These are phyloP conservation scores for Penicillium sp. DNA, from an alignment of 2,329 filamentous ascomycete species.

Conservation along the genomic window DNA sequence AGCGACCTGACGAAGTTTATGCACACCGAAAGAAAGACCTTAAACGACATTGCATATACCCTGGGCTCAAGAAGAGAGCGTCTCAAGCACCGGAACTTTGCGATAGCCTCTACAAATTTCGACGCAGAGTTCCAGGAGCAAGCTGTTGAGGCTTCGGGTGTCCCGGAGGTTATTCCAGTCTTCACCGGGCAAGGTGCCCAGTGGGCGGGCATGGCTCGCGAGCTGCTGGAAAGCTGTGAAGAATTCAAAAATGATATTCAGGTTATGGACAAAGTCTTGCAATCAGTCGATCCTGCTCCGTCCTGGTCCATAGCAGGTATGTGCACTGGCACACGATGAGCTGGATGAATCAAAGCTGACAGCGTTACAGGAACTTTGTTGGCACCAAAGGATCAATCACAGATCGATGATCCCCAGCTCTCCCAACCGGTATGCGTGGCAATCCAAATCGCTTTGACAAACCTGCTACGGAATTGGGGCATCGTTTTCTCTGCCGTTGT, in stretches of 20 bases:
- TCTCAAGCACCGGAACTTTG: too few relatives aligned
- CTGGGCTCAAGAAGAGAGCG: too few relatives aligned
- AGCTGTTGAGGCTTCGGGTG: too few relatives aligned
- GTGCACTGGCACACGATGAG: not conserved
- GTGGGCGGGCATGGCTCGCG: slow-evolving; percentile 7
- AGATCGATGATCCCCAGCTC: not conserved
- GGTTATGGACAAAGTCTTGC: slow-evolving; percentile 1
- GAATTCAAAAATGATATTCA: not conserved
- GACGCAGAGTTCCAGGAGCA: too few relatives aligned
- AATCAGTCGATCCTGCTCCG: not conserved
- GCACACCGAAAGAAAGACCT: too few relatives aligned
- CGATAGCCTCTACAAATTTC: too few relatives aligned
- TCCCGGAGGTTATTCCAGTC: not conserved
- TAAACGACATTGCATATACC: too few relatives aligned
- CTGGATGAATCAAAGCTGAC: not conserved
- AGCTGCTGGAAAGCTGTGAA: not conserved
- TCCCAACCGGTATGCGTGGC: slow-evolving; percentile 22
- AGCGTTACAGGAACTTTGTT: not conserved
- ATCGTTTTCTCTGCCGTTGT: slow-evolving; percentile 13
- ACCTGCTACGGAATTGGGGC: slow-evolving; percentile 11
- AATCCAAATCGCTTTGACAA: slow-evolving; percentile 18
- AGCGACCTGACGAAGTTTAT: too few relatives aligned
- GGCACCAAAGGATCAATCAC: not conserved
- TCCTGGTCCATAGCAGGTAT: slow-evolving; percentile 5
- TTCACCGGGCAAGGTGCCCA: slow-evolving; percentile 21